These are phyloP conservation scores for Colletotrichum sp. DNA, from an alignment of 2,329 filamentous ascomycete genomes.

Conservation along the genomic window DNA sequence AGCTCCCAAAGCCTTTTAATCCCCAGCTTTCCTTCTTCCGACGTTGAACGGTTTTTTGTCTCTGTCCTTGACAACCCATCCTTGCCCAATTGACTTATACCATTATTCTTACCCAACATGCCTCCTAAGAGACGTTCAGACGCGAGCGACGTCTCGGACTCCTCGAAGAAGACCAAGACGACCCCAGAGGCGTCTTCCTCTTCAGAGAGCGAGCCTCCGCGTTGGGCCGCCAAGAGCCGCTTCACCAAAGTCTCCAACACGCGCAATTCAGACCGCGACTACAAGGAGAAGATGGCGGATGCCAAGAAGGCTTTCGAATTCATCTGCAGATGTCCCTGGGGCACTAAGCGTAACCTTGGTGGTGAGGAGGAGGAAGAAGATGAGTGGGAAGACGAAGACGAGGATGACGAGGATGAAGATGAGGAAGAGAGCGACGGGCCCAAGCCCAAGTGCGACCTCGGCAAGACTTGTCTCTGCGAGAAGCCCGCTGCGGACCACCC, in stretches of 20 bases:
- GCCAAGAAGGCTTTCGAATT: slow-evolving; percentile 30
- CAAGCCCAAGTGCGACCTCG: slow-evolving; percentile 24
- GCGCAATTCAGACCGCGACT: slow-evolving; percentile 34
- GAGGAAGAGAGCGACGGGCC: neutral
- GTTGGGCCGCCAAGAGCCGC: slow-evolving; percentile 24
- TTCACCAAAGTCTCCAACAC: slow-evolving; percentile 39
- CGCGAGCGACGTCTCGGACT: neutral
- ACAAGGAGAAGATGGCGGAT: slow-evolving; percentile 28
- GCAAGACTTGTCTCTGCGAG: slow-evolving; percentile 15
- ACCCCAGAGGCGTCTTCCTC: neutral
- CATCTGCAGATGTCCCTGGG: slow-evolving; percentile 30
- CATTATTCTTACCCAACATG: neutral
- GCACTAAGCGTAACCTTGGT: slow-evolving; percentile 13
- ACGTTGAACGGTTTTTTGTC: too few relatives aligned
- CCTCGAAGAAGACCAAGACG: slow-evolving; percentile 1
- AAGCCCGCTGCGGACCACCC: slow-evolving; percentile 23
- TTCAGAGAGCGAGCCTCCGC: neutral
- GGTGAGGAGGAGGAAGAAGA: slow-evolving; percentile 24
- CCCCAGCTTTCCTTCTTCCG: neutral
- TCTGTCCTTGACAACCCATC: neutral
- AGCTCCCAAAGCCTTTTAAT: neutral
- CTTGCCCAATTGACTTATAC: neutral
- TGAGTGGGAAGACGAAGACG: slow-evolving; percentile 16
- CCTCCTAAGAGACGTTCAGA: slow-evolving; percentile 1
- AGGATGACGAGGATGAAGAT: slow-evolving; percentile 22